phyloP scores from a whole-genome alignment of 108 stramenopile species.

The Nitzschia sp. region DNA sequence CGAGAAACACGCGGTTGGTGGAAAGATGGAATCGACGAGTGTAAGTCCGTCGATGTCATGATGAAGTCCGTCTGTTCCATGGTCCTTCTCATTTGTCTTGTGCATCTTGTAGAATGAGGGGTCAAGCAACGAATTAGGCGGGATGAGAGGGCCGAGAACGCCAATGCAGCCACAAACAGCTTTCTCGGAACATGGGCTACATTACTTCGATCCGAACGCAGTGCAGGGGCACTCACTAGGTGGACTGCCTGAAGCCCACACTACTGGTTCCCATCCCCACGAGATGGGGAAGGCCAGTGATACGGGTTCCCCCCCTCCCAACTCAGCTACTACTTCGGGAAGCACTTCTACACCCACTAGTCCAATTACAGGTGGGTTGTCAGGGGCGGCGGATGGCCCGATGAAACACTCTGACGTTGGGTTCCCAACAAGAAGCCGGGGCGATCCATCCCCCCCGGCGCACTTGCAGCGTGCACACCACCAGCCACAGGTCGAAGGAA shows the following conservation, averaged over 20 bases:
- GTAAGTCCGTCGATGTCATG: background rate
- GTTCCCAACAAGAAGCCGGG: background rate
- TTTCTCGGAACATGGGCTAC: conserved; percentile 14
- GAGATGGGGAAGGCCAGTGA: conserved; percentile 4
- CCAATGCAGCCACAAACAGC: background rate
- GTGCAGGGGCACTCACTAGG: background rate
- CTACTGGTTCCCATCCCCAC: conserved; percentile 2
- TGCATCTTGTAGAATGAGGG: background rate
- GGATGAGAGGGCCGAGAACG: background rate
- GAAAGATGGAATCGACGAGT: background rate
- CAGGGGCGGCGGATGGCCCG: background rate
- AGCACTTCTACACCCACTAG: conserved; percentile 41
- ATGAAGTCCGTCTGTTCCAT: background rate
- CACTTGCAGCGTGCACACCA: background rate
- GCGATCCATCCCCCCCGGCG: background rate
- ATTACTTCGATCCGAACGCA: conserved; percentile 24
- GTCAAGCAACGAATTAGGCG: background rate
- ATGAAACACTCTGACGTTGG: background rate
- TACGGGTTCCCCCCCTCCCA: conserved; percentile 30
- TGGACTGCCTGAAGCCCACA: conserved; percentile 4
- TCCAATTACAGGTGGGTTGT: conserved; percentile 1
- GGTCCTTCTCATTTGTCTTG: background rate
- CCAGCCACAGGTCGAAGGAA: conserved; percentile 1
- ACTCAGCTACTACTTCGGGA: conserved; percentile 34
- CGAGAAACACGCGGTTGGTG: background rate